phyloP scores from a whole-genome alignment of 805 yeast species.

The Candida lessepsii region DNA sequence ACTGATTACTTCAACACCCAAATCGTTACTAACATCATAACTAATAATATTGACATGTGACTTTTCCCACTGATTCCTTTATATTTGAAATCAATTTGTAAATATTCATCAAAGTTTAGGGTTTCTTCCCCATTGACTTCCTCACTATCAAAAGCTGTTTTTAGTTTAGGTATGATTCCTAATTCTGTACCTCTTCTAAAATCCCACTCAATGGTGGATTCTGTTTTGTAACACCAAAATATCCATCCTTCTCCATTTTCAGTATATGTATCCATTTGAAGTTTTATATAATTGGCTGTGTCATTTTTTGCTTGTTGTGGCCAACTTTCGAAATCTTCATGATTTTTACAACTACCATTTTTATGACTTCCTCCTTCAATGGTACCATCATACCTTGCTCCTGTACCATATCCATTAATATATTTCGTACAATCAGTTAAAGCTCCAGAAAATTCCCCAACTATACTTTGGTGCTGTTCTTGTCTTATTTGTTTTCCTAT shows the following conservation, averaged over 20 bases:
- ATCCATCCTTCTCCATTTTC: conserved; percentile 55
- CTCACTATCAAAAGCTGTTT: no score
- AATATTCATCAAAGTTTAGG: conserved; percentile 1
- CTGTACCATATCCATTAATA: conserved; percentile 66
- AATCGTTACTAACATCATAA: no score
- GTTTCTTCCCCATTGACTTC: no score
- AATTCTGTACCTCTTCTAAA: conserved; percentile 45
- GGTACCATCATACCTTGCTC: conserved; percentile 59
- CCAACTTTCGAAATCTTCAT: conserved; percentile 42
- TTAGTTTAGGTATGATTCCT: conserved; percentile 26
- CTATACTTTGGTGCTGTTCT: conserved; percentile 47
- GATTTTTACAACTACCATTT: conserved; percentile 43
- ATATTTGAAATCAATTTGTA: conserved; percentile 1
- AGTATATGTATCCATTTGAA: conserved; percentile 55
- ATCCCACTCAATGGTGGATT: conserved; percentile 67
- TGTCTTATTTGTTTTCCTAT: conserved; percentile 28
- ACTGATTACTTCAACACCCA: no score
- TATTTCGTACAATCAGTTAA: conserved; percentile 67
- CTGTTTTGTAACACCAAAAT: conserved; percentile 73
- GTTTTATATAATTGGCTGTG: conserved; percentile 55
- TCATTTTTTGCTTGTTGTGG: conserved; percentile 38
- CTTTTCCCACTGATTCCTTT: not conserved
- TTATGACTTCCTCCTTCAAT: conserved; percentile 19
- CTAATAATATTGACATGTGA: not conserved
- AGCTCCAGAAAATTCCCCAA: conserved; percentile 75